Conservation (phyloP, 1,284 basidiomycete species). For the Sparassis latifolia region DNA sequence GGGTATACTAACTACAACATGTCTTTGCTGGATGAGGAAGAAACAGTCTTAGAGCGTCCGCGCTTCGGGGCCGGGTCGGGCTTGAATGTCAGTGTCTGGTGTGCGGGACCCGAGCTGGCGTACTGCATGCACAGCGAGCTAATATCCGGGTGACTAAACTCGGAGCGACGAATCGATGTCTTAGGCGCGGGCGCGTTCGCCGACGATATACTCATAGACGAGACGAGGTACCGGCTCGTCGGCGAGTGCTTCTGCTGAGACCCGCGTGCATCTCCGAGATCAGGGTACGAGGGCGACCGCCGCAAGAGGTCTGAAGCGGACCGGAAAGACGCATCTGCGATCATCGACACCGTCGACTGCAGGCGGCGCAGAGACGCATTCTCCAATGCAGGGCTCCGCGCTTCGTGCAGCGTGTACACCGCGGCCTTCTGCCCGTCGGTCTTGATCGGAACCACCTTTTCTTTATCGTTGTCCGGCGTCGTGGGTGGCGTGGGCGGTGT, state of each 20-base stretch:
- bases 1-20: neutral
- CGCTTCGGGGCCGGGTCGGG: conserved; percentile 12
- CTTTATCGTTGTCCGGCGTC: conserved; percentile 19
- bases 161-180: conserved; percentile 43
- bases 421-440: no score
- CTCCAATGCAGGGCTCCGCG: conserved; percentile 2
- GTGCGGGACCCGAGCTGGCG: conserved; percentile 48
- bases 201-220: conserved; percentile 27
- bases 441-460: conserved; percentile 1
- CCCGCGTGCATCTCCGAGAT: conserved; percentile 4
- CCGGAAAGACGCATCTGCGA: conserved; percentile 15
- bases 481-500: conserved; percentile 18
- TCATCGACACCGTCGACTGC: conserved; percentile 16
- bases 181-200: conserved; percentile 34
- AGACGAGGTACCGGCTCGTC: conserved; percentile 11
- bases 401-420: neutral
- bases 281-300: conserved; percentile 3
- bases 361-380: conserved; percentile 13
- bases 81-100: conserved; percentile 36
- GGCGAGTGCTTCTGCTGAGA: conserved; percentile 2
- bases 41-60: conserved; percentile 8
- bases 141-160: conserved; percentile 51
- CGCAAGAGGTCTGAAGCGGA: conserved; percentile 13
- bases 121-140: conserved; percentile 52
- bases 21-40: neutral